Evolutionary conservation across 306 rosid species (phyloP), one percentile per base, ranked within the genome.

Genomic region (Lathyrus sativus): DNA sequence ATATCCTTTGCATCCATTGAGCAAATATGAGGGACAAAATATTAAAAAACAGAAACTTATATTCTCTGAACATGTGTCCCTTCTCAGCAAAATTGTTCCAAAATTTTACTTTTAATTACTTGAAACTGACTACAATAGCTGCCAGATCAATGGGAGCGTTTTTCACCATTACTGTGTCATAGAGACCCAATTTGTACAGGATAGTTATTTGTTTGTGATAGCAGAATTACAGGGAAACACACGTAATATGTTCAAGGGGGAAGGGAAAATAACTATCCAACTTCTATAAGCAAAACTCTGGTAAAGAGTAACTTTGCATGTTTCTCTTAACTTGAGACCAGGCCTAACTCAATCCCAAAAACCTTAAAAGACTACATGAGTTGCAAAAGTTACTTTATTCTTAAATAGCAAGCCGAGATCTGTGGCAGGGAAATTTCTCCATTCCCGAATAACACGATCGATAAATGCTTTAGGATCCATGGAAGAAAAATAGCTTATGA

Each of bases 341-440:
- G 31, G 31, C 31, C 58, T 51, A 51, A 19, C 31, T 15, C 24
- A 49, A 49, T 15, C 26, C 54, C 11, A 17, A 9, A 49, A 15
- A 15, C 15, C 26, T 4, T 31, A 31, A 31, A 19, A 19, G 35
- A 31, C 35, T 31, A 31, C 35, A 55, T 19, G 74, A 78, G 56
- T 24, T 3, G 50, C 66, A 69, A 67, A 72, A 66, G 81, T 88
- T 80, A 90, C 99, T 85, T 85, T 72, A 93, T 88, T 85, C 97
- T 84, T 71, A 90, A 76, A 74, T 88, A 93, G 79, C 85, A 84
- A 26, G 97, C 79, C 59, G 96, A 79, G 78, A 93, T 88, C 79
- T 90, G 99, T 6, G 96, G 97, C 87, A 93, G 79, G 54, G 90
- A 79, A 77, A 78, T 76, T 50, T 87, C 95, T 78, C 91, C 97